Conservation (phyloP, 2,329 filamentous ascomycete species). For the Hypoxylon sp. region DNA sequence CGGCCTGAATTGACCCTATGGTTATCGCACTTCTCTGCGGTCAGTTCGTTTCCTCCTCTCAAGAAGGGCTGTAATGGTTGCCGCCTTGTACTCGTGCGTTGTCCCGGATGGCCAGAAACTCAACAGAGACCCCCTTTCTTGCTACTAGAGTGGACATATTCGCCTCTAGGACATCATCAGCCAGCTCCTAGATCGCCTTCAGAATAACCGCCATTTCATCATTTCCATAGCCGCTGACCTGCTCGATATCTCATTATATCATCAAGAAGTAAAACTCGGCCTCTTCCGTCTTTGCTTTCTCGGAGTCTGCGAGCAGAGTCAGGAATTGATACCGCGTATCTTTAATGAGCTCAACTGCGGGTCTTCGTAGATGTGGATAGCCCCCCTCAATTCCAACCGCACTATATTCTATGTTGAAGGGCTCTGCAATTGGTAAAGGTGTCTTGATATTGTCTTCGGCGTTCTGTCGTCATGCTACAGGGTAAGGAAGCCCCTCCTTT, state of each 20-base stretch:
- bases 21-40: background rate
- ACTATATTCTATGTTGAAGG: no score
- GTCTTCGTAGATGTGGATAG: background rate
- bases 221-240: background rate
- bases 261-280: background rate
- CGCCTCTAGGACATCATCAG: background rate
- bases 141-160: background rate
- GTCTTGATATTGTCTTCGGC: no score
- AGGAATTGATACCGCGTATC: background rate
- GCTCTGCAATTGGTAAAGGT: no score
- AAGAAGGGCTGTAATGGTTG: no score
- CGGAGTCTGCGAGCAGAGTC: background rate
- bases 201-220: background rate
- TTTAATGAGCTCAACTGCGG: background rate
- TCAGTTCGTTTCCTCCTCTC: no score
- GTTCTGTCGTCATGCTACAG: no score
- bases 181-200: background rate
- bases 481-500: no score
- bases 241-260: background rate
- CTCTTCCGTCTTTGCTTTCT: background rate
- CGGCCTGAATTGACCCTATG: background rate
- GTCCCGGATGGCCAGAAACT: background rate
- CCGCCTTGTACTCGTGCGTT: background rate
- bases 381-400: constrained; percentile 2
- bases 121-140: background rate